A percentile compares a stretch with the other conserved stretches of the same genome.
These are phyloP conservation scores for Corymbia calophylla DNA, from an alignment of 441 rosid species.

Conservation along the genomic window DNA sequence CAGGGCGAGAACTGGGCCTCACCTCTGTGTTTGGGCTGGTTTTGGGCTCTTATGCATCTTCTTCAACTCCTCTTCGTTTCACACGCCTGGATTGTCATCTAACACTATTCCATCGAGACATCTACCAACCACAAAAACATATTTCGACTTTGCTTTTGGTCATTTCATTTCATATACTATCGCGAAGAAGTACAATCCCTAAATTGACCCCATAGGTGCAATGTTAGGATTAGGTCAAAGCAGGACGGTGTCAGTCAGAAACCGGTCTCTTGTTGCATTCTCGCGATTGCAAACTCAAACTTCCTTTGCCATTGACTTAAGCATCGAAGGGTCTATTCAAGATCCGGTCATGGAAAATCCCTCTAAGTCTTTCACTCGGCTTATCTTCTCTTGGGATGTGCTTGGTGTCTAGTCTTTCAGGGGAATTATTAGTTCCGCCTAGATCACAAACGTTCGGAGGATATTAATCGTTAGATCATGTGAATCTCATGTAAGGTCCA, in stretches of 20 bases:
- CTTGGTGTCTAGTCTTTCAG: accelerated
- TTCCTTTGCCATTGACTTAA: not conserved
- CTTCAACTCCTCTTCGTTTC: not conserved
- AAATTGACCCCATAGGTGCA: not conserved
- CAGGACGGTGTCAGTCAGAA: not conserved
- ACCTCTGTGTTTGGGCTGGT: not conserved
- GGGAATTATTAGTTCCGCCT: not conserved
- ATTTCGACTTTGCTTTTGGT: not conserved
- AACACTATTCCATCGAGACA: not conserved
- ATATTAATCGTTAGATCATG: accelerated
- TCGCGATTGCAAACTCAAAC: not conserved
- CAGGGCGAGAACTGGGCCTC: not conserved
- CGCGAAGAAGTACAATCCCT: not conserved
- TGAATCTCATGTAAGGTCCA: not conserved
- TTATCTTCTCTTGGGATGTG: not conserved
- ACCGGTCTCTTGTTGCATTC: not conserved
- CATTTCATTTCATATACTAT: not conserved
- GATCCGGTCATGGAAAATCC: not conserved
- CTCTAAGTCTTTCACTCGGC: not conserved
- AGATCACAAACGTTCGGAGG: accelerated
- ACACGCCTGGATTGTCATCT: not conserved
- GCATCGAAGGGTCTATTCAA: not conserved
- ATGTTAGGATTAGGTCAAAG: not conserved
- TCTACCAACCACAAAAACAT: not conserved
- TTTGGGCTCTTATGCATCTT: not conserved